A percentile compares a stretch with the other conserved stretches of the same genome.
These are phyloP conservation scores for Xerocomellus chrysenteron DNA, from an alignment of 768 basidiomycete genomes.

Conservation along the genomic window DNA sequence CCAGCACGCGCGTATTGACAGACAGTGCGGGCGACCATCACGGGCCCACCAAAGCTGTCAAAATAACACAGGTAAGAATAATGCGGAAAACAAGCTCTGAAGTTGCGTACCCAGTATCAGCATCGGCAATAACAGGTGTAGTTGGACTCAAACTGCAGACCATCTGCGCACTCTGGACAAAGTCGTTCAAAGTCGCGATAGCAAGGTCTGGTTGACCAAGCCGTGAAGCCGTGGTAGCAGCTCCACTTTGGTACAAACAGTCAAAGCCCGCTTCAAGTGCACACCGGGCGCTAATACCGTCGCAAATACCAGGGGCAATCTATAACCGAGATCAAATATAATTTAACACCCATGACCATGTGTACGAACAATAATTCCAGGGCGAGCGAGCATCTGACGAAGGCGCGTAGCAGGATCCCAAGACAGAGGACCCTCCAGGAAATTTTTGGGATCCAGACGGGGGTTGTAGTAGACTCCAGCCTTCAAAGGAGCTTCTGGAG, in stretches of 20 bases:
- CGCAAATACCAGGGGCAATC: conserved; percentile 79
- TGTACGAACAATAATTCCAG: conserved; percentile 70
- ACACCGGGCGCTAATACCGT: conserved; percentile 77
- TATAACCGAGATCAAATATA: conserved; percentile 23
- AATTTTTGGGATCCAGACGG: conserved; percentile 68
- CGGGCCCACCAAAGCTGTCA: conserved; percentile 63
- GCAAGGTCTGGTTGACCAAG: conserved; percentile 78
- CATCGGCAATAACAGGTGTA: conserved; percentile 74
- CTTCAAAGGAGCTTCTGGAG: conserved; percentile 13
- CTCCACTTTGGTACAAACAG: conserved; percentile 79
- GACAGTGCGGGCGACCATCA: conserved; percentile 74
- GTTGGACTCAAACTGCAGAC: conserved; percentile 64
- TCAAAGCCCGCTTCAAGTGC: conserved; percentile 78
- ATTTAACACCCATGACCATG: background rate
- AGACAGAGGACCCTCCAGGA: conserved; percentile 66
- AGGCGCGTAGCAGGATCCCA: conserved; percentile 68
- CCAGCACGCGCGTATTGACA: conserved; percentile 68
- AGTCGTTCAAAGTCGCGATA: conserved; percentile 76
- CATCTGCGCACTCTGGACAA: conserved; percentile 69
- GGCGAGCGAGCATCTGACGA: conserved; percentile 65
- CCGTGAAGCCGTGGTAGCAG: conserved; percentile 77
- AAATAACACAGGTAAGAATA: conserved; percentile 7
- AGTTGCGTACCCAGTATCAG: conserved; percentile 64
- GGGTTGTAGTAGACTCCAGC: conserved; percentile 56
- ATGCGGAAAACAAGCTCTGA: background rate